Evolutionary conservation across 495 filamentous ascomycete genomes (phyloP).

Genomic region (Daldinia concentrica): DNA sequence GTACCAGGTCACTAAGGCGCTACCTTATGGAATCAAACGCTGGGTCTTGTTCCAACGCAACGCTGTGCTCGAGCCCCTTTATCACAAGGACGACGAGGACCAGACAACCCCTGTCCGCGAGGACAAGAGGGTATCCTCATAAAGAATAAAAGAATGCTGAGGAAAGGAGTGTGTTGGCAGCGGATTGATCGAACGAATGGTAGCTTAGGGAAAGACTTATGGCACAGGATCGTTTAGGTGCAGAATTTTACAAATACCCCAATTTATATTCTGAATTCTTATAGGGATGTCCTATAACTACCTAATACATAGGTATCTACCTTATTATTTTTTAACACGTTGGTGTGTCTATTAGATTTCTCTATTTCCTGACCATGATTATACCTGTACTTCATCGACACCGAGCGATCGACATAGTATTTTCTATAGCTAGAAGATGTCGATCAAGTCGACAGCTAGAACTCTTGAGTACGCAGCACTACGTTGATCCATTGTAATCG

Average conservation of each 20-base stretch:
- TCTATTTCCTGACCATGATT: neutral
- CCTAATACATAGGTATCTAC: slow-evolving; percentile 10
- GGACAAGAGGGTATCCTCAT: slow-evolving; percentile 1
- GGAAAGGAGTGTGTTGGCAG: neutral
- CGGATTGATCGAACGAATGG: neutral
- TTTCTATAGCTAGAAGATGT: neutral
- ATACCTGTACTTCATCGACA: neutral
- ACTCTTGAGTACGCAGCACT: neutral
- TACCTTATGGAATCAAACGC: slow-evolving; percentile 75
- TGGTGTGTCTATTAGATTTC: neutral
- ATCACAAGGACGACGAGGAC: slow-evolving; percentile 52
- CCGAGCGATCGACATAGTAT: neutral
- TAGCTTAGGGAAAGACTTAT: slow-evolving; percentile 10
- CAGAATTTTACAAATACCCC: slow-evolving; percentile 34
- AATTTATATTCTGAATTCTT: slow-evolving; percentile 10
- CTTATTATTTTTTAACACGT: neutral
- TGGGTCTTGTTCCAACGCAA: slow-evolving; percentile 68
- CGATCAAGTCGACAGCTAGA: neutral
- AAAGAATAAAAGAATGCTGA: neutral
- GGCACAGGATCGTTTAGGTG: slow-evolving; percentile 32
- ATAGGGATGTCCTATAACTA: slow-evolving; percentile 17
- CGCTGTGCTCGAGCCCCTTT: slow-evolving; percentile 68
- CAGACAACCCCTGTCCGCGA: neutral
- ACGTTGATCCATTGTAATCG: neutral
- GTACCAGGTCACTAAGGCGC: slow-evolving; percentile 69